Evolutionary conservation across 2,329 filamentous ascomycete genomes (phyloP).

Genomic region (Clonostachys rosea): DNA sequence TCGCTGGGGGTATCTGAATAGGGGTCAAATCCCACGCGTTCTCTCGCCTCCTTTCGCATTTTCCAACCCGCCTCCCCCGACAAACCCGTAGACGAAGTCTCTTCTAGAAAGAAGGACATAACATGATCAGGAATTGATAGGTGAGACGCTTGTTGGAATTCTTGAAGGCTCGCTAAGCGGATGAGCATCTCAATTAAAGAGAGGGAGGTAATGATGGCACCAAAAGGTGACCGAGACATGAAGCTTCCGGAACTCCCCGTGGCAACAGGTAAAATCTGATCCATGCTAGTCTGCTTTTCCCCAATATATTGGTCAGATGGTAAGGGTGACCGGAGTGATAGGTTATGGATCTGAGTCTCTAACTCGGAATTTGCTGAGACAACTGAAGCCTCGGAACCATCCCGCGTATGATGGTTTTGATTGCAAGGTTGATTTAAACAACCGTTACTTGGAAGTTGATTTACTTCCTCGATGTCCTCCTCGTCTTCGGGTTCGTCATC

Average conservation of each 20-base stretch:
- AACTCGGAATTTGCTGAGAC: background rate
- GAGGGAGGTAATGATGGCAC: constrained; percentile 47
- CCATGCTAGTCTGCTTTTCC: background rate
- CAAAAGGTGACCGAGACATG: constrained; percentile 39
- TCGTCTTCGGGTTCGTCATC: constrained; percentile 43
- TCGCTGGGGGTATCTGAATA: constrained; percentile 36
- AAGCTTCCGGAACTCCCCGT: background rate
- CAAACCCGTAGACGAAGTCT: constrained; percentile 48
- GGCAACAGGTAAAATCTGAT: background rate
- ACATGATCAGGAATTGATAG: constrained; percentile 88
- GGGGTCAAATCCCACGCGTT: constrained; percentile 50
- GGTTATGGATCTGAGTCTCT: background rate
- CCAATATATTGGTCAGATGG: no score
- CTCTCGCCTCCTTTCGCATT: constrained; percentile 38
- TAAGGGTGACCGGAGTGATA: background rate
- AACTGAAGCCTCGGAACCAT: no score
- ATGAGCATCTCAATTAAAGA: constrained; percentile 88
- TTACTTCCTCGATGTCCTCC: constrained; percentile 20
- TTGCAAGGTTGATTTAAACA: no score
- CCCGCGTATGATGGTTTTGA: background rate
- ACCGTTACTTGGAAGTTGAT: background rate
- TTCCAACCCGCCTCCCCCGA: constrained; percentile 37
- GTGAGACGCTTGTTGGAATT: constrained; percentile 87
- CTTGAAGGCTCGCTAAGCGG: constrained; percentile 79
- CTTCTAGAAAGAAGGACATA: constrained; percentile 77